phyloP scores from a whole-genome alignment of 495 filamentous ascomycete species.

The Chaetomium tenue region DNA sequence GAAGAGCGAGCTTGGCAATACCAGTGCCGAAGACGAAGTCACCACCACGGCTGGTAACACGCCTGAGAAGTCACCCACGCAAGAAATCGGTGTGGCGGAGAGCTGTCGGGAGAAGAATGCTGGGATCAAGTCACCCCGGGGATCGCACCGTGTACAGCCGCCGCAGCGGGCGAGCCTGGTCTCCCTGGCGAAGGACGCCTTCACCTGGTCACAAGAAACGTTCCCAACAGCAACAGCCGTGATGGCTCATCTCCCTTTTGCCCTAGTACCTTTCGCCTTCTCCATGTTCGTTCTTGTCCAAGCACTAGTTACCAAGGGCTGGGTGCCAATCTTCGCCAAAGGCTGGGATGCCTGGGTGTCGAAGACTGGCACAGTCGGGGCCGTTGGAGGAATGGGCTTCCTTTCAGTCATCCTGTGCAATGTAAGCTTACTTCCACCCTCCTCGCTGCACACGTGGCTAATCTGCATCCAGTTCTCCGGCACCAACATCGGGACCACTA shows the following conservation, averaged over 20 bases:
- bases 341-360: conserved; percentile 67
- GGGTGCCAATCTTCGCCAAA: conserved; percentile 64
- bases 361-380: conserved; percentile 62
- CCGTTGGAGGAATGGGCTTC: conserved; percentile 65
- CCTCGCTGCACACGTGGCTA: background rate
- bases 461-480: conserved; percentile 56
- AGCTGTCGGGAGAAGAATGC: conserved; percentile 3
- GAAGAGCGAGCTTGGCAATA: background rate
- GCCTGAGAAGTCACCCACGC: background rate
- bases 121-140: background rate
- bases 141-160: background rate
- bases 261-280: conserved; percentile 63
- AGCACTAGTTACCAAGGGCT: conserved; percentile 63
- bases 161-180: conserved; percentile 43
- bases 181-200: conserved; percentile 43
- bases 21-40: conserved; percentile 1
- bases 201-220: conserved; percentile 60
- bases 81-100: background rate
- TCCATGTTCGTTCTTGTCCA: conserved; percentile 69
- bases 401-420: conserved; percentile 66
- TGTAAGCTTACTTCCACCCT: conserved; percentile 43
- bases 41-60: background rate
- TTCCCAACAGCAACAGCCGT: conserved; percentile 65
- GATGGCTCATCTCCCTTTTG: conserved; percentile 57
- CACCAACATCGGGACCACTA: conserved; percentile 69